Evolutionary conservation across 176 grass and related monocot genomes (phyloP).

Genomic region (Secale cereale): DNA sequence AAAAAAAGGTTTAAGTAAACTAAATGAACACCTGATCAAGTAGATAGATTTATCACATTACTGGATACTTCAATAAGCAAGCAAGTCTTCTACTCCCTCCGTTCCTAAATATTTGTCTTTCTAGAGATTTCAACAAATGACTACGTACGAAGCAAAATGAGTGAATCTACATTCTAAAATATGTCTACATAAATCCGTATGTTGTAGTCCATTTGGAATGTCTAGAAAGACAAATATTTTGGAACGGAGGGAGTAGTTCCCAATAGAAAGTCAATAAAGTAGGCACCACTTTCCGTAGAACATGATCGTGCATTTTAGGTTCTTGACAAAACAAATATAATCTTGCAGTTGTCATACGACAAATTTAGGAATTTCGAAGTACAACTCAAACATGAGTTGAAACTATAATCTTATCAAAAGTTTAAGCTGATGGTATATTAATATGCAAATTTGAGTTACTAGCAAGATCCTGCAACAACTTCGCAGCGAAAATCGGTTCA

Average conservation of each 20-base stretch:
- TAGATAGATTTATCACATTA: neutral
- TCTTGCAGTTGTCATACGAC: neutral
- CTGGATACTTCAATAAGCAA: conserved; percentile 2
- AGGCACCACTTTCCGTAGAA: neutral
- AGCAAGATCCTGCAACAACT: neutral
- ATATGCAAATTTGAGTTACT: neutral
- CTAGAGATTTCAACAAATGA: too few species aligned
- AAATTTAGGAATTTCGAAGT: neutral
- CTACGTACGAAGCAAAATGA: too few species aligned
- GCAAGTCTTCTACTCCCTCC: too few species aligned
- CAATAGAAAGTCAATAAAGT: neutral
- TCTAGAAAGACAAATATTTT: too few species aligned
- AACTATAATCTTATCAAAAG: neutral
- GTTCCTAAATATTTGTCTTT: too few species aligned
- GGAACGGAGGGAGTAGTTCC: too few species aligned
- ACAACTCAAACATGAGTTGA: neutral
- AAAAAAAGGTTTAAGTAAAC: conserved; percentile 6
- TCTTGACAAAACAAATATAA: neutral
- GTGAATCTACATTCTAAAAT: too few species aligned
- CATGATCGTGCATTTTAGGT: neutral
- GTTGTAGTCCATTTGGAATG: too few species aligned
- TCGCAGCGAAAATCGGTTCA: neutral
- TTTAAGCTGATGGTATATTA: neutral
- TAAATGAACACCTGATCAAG: neutral
- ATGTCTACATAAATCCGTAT: too few species aligned